phyloP scores from a whole-genome alignment of 2,329 filamentous ascomycete genomes.

The Trichoderma lentiforme region DNA sequence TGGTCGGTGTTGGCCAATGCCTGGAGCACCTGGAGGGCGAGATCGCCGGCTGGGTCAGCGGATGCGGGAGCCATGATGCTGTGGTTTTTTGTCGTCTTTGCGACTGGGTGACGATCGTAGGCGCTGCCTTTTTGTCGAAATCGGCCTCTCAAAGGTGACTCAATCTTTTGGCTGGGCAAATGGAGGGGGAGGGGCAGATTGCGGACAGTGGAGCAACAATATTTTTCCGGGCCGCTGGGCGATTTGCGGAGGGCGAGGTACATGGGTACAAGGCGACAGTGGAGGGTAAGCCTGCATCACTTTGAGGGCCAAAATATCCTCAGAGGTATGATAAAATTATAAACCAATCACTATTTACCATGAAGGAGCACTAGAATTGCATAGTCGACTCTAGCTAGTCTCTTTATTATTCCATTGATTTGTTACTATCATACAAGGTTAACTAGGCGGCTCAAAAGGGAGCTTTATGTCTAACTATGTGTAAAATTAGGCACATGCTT shows the following conservation, averaged over 20 bases:
- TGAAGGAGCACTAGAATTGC: not conserved
- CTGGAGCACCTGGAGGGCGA: conserved; percentile 63
- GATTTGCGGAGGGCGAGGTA: not conserved
- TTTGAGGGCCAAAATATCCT: not conserved
- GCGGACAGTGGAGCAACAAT: conserved; percentile 12
- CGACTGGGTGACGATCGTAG: not conserved
- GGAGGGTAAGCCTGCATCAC: too few relatives aligned
- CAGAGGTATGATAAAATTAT: not conserved
- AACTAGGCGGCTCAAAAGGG: conserved; percentile 1
- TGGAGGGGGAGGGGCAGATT: conserved; percentile 21
- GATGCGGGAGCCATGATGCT: conserved; percentile 16
- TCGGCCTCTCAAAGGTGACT: conserved; percentile 13
- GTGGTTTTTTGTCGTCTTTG: not conserved
- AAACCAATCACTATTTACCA: not conserved
- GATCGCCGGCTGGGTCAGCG: conserved; percentile 43
- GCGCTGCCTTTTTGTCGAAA: conserved; percentile 5
- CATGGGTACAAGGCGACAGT: not conserved
- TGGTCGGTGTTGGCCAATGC: conserved; percentile 61
- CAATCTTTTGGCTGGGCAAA: conserved; percentile 11
- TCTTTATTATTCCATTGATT: conserved; percentile 1
- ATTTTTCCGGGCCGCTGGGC: conserved; percentile 16
- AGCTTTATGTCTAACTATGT: conserved; percentile 16
- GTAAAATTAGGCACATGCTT: not conserved
- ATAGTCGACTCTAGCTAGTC: not conserved
- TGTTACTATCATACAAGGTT: not conserved